Conservation (phyloP, 2,329 filamentous ascomycete species). For the Fusarium sulawesiense region DNA sequence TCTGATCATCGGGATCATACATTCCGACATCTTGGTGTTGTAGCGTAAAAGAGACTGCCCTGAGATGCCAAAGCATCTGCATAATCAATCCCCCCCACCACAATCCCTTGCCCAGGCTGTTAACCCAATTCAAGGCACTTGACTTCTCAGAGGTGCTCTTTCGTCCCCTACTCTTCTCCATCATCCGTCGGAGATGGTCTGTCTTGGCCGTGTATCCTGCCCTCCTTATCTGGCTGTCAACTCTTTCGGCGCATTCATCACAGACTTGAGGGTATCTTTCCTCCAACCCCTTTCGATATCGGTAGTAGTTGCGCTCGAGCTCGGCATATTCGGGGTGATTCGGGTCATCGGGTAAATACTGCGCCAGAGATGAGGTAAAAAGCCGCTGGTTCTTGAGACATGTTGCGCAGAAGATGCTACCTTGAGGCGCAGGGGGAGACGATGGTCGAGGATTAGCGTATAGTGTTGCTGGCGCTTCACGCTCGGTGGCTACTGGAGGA, state of each 20-base stretch:
- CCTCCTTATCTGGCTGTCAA: slow-evolving; percentile 74
- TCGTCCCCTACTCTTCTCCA: slow-evolving; percentile 70
- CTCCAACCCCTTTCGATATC: slow-evolving; percentile 79
- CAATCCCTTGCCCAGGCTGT: slow-evolving; percentile 56
- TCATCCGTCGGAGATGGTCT: slow-evolving; percentile 80
- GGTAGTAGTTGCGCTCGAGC: slow-evolving; percentile 75
- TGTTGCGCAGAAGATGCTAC: slow-evolving; percentile 73
- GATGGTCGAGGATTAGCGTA: slow-evolving; percentile 60
- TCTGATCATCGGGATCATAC: slow-evolving; percentile 50
- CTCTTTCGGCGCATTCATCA: slow-evolving; percentile 79
- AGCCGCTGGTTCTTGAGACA: slow-evolving; percentile 93
- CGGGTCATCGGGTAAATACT: slow-evolving; percentile 77
- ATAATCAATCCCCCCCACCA: slow-evolving; percentile 62
- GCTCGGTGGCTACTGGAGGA: slow-evolving; percentile 72
- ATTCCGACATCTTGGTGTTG: slow-evolving; percentile 46
- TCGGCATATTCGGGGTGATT: slow-evolving; percentile 75
- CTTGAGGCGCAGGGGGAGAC: slow-evolving; percentile 30
- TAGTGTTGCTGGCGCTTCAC: slow-evolving; percentile 55
- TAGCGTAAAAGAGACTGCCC: slow-evolving; percentile 44
- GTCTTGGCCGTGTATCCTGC: slow-evolving; percentile 85
- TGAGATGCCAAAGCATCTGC: slow-evolving; percentile 65
- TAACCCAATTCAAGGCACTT: slow-evolving; percentile 57
- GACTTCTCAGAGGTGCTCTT: slow-evolving; percentile 42
- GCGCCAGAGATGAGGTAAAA: slow-evolving; percentile 78
- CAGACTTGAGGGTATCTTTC: slow-evolving; percentile 91